These are phyloP conservation scores for Quercus phellos DNA, from an alignment of 331 rosid species.

Conservation along the genomic window DNA sequence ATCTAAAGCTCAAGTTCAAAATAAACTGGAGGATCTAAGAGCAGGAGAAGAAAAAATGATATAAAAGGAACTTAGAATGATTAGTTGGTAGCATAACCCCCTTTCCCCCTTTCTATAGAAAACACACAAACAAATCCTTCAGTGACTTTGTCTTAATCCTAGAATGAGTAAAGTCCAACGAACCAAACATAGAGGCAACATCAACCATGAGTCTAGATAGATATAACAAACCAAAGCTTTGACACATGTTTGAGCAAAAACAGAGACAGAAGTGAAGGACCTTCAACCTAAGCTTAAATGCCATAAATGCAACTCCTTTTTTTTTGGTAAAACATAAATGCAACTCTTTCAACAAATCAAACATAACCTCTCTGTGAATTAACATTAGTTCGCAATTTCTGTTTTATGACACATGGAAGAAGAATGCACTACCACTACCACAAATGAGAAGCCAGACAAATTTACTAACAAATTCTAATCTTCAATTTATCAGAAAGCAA, in stretches of 20 bases:
- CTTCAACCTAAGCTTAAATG: background rate
- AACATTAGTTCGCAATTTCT: background rate
- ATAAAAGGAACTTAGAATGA: background rate
- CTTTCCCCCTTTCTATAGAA: background rate
- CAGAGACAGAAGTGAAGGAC: background rate
- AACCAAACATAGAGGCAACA: background rate
- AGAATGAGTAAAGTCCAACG: background rate
- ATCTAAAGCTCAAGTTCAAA: conserved; percentile 7
- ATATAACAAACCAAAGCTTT: background rate
- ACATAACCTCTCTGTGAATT: background rate
- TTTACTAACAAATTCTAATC: background rate
- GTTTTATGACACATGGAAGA: background rate
- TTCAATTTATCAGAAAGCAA: background rate
- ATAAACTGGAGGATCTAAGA: background rate
- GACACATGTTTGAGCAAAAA: background rate
- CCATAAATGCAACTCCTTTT: background rate
- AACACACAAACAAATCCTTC: background rate
- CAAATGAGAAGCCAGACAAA: background rate
- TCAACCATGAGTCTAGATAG: background rate
- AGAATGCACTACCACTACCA: background rate
- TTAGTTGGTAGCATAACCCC: background rate
- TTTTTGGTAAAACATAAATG: background rate
- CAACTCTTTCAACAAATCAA: background rate
- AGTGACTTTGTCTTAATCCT: background rate
- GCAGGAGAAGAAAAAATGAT: background rate